Evolutionary conservation across 225 moss, liverwort and hornwort species (phyloP).

Genomic region (Takakia lepidozioides): DNA sequence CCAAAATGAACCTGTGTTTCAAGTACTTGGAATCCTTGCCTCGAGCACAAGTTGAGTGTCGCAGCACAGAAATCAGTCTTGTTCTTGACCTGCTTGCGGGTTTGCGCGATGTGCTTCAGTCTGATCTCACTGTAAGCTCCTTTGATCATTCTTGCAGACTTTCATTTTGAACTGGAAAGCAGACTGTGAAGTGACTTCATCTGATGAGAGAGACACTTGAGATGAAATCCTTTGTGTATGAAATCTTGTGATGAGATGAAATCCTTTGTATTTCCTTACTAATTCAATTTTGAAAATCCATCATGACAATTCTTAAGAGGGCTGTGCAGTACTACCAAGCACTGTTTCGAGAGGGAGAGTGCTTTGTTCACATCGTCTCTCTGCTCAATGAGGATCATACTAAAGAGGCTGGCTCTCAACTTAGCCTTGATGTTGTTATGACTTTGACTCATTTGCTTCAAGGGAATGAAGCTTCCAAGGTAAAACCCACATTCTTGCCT

Average conservation of each 20-base stretch:
- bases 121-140: conserved; percentile 50
- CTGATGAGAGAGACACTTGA: too few relatives aligned
- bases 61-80: conserved; percentile 17
- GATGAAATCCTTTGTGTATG: too few relatives aligned
- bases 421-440: conserved; percentile 33
- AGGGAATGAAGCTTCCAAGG: conserved; percentile 34
- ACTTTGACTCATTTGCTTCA: conserved; percentile 35
- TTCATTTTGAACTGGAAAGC: too few relatives aligned
- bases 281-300: too few relatives aligned
- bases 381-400: conserved; percentile 30
- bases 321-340: conserved; percentile 29
- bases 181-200: too few relatives aligned
- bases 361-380: conserved; percentile 39
- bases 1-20: conserved; percentile 28
- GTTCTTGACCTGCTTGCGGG: conserved; percentile 27
- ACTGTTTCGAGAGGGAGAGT: conserved; percentile 31
- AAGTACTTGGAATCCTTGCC: conserved; percentile 31
- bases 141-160: too few relatives aligned
- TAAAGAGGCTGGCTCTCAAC: conserved; percentile 21
- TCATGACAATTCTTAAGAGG: conserved; percentile 25
- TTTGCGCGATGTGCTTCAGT: conserved; percentile 48
- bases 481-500: too few relatives aligned
- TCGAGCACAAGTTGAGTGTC: conserved; percentile 27
- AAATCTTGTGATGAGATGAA: too few relatives aligned
- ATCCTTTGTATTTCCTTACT: too few relatives aligned